A percentile compares a stretch with the other conserved stretches of the same genome.
phyloP scores from a whole-genome alignment of 495 filamentous ascomycete species.

The Trichoderma virens region DNA sequence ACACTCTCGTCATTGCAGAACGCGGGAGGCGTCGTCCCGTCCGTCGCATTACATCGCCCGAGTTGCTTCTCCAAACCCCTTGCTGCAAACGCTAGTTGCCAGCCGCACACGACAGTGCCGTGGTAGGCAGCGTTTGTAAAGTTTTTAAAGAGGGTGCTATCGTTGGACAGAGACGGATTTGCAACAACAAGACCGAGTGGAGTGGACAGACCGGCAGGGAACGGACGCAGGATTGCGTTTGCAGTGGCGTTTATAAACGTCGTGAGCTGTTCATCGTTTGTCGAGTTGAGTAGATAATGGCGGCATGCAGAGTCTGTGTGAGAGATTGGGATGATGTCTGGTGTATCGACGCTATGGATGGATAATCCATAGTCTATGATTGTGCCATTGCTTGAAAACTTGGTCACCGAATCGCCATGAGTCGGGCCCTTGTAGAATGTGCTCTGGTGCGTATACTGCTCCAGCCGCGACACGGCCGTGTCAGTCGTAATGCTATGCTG shows the following conservation, averaged over 20 bases:
- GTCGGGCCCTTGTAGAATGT: slow-evolving; percentile 24
- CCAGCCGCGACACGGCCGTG: slow-evolving; percentile 37
- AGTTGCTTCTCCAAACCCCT: slow-evolving; percentile 44
- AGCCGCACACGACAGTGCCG: slow-evolving; percentile 59
- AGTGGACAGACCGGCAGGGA: slow-evolving; percentile 53
- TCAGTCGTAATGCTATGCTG: slow-evolving; percentile 35
- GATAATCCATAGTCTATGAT: slow-evolving; percentile 45
- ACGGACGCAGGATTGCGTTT: slow-evolving; percentile 47
- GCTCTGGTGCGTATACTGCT: slow-evolving; percentile 35
- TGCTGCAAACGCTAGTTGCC: slow-evolving; percentile 60
- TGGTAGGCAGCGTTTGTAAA: slow-evolving; percentile 54
- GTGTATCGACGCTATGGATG: slow-evolving; percentile 45
- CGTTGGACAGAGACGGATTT: slow-evolving; percentile 52
- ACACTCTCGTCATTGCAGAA: slow-evolving; percentile 45
- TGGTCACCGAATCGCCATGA: neutral
- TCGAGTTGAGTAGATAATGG: slow-evolving; percentile 53
- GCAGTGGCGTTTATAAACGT: slow-evolving; percentile 47
- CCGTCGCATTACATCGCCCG: slow-evolving; percentile 30
- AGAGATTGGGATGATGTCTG: slow-evolving; percentile 48
- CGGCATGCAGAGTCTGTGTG: slow-evolving; percentile 61
- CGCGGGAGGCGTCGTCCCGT: slow-evolving; percentile 10
- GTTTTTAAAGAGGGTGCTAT: slow-evolving; percentile 40
- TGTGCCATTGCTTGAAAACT: slow-evolving; percentile 39
- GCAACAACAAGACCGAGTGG: slow-evolving; percentile 50
- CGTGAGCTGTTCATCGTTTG: slow-evolving; percentile 49